Evolutionary conservation across 768 basidiomycete species (phyloP).

Genomic region (Mycena venus): DNA sequence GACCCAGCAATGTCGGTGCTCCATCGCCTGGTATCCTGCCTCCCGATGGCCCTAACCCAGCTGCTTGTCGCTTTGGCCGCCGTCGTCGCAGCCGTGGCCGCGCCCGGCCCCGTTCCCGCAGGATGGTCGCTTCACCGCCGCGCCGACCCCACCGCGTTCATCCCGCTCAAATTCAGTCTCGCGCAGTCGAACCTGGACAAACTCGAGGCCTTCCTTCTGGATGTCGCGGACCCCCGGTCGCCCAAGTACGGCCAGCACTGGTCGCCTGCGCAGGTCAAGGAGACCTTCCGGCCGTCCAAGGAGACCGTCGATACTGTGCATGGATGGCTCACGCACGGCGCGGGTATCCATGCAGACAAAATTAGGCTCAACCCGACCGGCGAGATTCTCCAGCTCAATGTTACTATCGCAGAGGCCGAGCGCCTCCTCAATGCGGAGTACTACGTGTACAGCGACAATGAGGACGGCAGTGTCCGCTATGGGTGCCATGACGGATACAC

Average conservation of each 20-base stretch:
- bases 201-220: conserved; percentile 19
- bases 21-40: not conserved
- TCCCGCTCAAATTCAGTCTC: conserved; percentile 27
- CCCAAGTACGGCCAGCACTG: conserved; percentile 26
- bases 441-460: conserved; percentile 21
- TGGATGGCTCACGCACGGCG: conserved; percentile 17
- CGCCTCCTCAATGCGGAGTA: conserved; percentile 22
- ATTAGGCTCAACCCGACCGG: conserved; percentile 19
- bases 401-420: conserved; percentile 20
- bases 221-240: conserved; percentile 21
- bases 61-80: conserved; percentile 15
- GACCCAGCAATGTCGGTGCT: not conserved
- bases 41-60: conserved; percentile 9
- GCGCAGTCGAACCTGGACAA: conserved; percentile 18
- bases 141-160: conserved; percentile 16
- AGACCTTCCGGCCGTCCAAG: conserved; percentile 20
- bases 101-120: conserved; percentile 3
- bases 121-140: conserved; percentile 25
- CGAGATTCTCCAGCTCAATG: conserved; percentile 15
- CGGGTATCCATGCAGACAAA: conserved; percentile 11
- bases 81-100: not conserved
- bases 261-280: conserved; percentile 19
- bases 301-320: conserved; percentile 15
- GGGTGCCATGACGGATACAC: conserved; percentile 26
- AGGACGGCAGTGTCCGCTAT: conserved; percentile 11